Evolutionary conservation across 306 rosid genomes (phyloP).

Genomic region (Castanea crenata): DNA sequence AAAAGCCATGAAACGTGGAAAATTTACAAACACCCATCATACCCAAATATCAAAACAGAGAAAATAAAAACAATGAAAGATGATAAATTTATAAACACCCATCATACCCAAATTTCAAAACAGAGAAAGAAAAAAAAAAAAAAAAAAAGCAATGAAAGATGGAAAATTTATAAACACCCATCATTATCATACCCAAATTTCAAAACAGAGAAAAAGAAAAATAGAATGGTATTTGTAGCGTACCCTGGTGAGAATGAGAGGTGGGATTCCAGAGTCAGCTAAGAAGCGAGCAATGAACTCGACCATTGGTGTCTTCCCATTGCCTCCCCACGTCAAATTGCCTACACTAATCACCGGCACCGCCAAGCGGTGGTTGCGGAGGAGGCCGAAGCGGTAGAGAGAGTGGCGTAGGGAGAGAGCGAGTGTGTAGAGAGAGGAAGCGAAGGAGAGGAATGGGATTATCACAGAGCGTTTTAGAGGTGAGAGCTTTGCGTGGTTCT

Average conservation of each 20-base stretch:
- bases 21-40: not conserved
- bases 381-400: slow-evolving; percentile 50
- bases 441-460: slow-evolving; percentile 58
- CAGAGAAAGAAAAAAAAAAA: not conserved
- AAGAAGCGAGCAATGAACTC: slow-evolving; percentile 74
- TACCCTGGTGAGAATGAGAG: slow-evolving; percentile 86
- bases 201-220: not conserved
- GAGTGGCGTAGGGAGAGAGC: slow-evolving; percentile 57
- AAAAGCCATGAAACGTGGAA: not conserved
- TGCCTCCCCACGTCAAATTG: slow-evolving; percentile 96
- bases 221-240: not conserved
- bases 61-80: not conserved
- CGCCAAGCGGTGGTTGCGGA: slow-evolving; percentile 56
- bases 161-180: not conserved
- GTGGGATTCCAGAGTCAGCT: slow-evolving; percentile 52
- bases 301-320: slow-evolving; percentile 94
- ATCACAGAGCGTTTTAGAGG: slow-evolving; percentile 45
- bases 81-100: not conserved
- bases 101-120: not conserved
- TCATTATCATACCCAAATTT: not conserved
- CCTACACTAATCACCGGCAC: slow-evolving; percentile 84
- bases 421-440: slow-evolving; percentile 61
- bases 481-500: slow-evolving; percentile 40
- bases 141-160: too few relatives aligned
- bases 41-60: not conserved